Base-by-base conservation (phyloP, 192 early-diverging fungal species). In the Coemansia sp. region DNA sequence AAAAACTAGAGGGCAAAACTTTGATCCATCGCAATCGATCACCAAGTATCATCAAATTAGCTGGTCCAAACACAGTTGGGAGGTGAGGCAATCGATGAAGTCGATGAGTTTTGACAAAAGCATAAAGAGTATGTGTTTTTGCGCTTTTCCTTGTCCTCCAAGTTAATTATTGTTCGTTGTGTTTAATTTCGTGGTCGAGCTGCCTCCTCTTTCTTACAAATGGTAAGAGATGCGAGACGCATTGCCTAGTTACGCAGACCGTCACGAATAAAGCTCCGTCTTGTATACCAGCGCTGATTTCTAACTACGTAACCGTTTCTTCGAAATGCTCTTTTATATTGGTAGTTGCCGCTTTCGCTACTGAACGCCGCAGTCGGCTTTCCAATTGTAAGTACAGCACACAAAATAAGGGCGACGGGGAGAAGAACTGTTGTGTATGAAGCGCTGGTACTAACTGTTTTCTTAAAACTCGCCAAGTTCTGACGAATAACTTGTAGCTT, bases 321-420 rank as follows among this genome's bases (percentile, higher is more conserved):
- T 18, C 16, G 4, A 0, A 33, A 33, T 27, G 34, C 29, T 20
- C 31, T 58, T 27, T 46, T 58, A 12, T 55, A 13, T 15, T 15
- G 11, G 57, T 88, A 94, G 97, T 83, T 98, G 50, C 97, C 97
- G 24, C 88, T 98, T 70, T 93, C 93, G 65, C 86, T 98, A 64
- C 86, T 98, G 47, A 94, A 94, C 71, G 92, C 94, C 46, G 94
- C 95, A 10, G 87, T 90, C 73, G 93, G 92, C 27, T 92, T 92
- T 73, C 93, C 94, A 47, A 93, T 96, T 83, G 88, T 87, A 87
- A 81, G 74, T 57, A 34, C 44, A 13, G 22, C 49, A 57, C 16
- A 33, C 13, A 24, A 15, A 33, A 18, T 18, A 11, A 11, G 10
- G 24, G 24, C 10, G 22, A 53, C 50, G 2, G 3, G 22, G 29